phyloP scores from a whole-genome alignment of 176 grass and related monocot genomes.

The Alloteropsis semialata region DNA sequence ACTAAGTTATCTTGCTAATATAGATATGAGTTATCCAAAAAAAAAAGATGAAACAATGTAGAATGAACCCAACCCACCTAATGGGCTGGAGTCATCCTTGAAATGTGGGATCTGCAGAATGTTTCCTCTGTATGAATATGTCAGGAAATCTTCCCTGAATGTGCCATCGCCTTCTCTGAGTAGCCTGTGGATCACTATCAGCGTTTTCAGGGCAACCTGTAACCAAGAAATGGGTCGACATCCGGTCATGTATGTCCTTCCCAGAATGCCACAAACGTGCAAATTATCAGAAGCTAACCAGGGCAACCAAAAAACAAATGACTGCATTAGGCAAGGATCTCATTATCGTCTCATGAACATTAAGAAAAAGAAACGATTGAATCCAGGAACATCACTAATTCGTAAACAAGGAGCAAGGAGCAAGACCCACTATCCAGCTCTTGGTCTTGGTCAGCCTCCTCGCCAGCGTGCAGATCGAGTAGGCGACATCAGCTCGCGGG shows the following conservation, averaged over 20 bases:
- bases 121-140: slow-evolving; percentile 75
- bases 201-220: slow-evolving; percentile 88
- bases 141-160: slow-evolving; percentile 86
- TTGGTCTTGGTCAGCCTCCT: slow-evolving; percentile 90
- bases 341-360: not conserved
- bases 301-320: not conserved
- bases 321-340: not conserved
- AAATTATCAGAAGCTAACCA: not conserved
- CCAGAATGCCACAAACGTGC: not conserved
- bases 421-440: slow-evolving; percentile 81
- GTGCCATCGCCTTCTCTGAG: slow-evolving; percentile 88
- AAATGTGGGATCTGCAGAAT: slow-evolving; percentile 89
- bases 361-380: not conserved
- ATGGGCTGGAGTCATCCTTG: slow-evolving; percentile 85
- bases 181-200: slow-evolving; percentile 89
- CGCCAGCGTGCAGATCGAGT: slow-evolving; percentile 68
- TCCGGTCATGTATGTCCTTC: not conserved
- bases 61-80: slow-evolving; percentile 59
- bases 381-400: not conserved
- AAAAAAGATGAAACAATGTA: not conserved
- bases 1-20: not conserved
- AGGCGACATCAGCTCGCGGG: slow-evolving; percentile 86
- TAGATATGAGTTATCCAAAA: not conserved
- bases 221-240: not conserved
- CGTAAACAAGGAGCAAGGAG: not conserved